Conservation (phyloP, 768 basidiomycete genomes). For the Panaeolus cyanescens region DNA sequence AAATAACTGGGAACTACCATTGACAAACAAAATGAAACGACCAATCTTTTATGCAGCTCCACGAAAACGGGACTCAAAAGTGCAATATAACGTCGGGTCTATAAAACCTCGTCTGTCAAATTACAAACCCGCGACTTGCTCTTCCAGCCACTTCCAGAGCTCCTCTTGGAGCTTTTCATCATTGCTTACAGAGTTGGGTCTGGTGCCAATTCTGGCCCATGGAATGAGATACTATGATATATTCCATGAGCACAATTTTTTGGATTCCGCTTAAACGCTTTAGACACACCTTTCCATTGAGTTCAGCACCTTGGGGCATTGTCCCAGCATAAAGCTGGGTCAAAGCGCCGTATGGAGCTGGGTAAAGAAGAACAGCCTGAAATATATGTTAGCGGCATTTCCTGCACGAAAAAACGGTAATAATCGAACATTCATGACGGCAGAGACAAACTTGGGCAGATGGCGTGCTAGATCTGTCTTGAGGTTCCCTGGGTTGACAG, state of each 20-base stretch:
- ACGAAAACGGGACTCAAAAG: not conserved
- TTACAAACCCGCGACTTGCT: slow-evolving; percentile 30
- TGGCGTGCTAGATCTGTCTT: slow-evolving; percentile 33
- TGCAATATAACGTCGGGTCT: not conserved
- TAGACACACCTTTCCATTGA: slow-evolving; percentile 47
- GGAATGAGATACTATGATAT: slow-evolving; percentile 39
- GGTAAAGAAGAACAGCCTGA: slow-evolving; percentile 23
- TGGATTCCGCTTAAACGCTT: not conserved
- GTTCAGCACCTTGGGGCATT: slow-evolving; percentile 32
- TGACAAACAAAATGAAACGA: not conserved
- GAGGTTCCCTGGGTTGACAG: slow-evolving; percentile 48
- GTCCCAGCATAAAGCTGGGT: slow-evolving; percentile 56
- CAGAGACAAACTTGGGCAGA: not conserved
- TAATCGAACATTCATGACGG: slow-evolving; percentile 10
- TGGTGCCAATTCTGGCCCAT: slow-evolving; percentile 38
- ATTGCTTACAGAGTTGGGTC: slow-evolving; percentile 15
- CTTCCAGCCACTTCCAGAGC: slow-evolving; percentile 46
- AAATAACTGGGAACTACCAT: too few relatives aligned
- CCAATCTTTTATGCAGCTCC: not conserved
- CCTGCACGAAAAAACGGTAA: not conserved
- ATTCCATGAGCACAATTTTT: too few relatives aligned
- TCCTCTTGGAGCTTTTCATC: slow-evolving; percentile 31
- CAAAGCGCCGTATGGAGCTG: slow-evolving; percentile 41
- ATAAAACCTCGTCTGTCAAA: not conserved
- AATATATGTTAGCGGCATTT: not conserved